A percentile compares a stretch with the other conserved stretches of the same genome.
These are phyloP conservation scores for Starmerella floris DNA, from an alignment of 805 yeast species.

Conservation along the genomic window DNA sequence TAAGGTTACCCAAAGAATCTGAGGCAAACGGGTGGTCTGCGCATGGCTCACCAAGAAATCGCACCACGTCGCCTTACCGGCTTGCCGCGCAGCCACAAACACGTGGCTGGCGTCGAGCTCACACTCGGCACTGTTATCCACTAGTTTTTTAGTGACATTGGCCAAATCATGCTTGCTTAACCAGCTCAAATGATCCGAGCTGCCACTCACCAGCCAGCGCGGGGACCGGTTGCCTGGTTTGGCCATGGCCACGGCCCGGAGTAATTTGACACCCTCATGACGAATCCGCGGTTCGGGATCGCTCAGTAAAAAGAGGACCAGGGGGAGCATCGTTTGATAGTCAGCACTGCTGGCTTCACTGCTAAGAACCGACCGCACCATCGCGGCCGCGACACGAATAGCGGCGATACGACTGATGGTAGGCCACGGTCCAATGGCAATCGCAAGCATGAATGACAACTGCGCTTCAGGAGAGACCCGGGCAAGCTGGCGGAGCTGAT, in stretches of 20 bases:
- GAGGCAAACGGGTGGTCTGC: slow-evolving; percentile 36
- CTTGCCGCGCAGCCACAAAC: slow-evolving; percentile 26
- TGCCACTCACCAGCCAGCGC: slow-evolving; percentile 2
- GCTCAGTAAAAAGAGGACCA: slow-evolving; percentile 25
- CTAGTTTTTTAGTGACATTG: slow-evolving; percentile 29
- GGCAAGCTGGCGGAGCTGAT: slow-evolving; percentile 15
- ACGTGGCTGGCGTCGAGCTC: slow-evolving; percentile 40
- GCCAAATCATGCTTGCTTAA: slow-evolving; percentile 51
- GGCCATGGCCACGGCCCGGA: slow-evolving; percentile 9
- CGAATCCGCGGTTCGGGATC: slow-evolving; percentile 28
- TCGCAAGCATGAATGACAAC: slow-evolving; percentile 28
- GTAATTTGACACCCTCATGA: slow-evolving; percentile 20
- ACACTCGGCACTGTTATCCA: slow-evolving; percentile 34
- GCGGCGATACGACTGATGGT: slow-evolving; percentile 29
- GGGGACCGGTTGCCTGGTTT: slow-evolving; percentile 20
- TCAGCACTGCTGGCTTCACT: slow-evolving; percentile 19
- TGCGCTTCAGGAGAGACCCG: slow-evolving; percentile 19
- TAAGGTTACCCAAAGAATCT: slow-evolving; percentile 42
- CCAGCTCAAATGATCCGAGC: slow-evolving; percentile 31
- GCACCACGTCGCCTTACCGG: slow-evolving; percentile 22
- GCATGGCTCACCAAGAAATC: slow-evolving; percentile 22
- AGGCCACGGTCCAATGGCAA: slow-evolving; percentile 28
- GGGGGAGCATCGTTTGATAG: slow-evolving; percentile 28
- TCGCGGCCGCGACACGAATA: slow-evolving; percentile 18
- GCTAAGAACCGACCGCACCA: slow-evolving; percentile 16